phyloP scores from a whole-genome alignment of 176 grass and related monocot genomes.

The Triticum urartu region DNA sequence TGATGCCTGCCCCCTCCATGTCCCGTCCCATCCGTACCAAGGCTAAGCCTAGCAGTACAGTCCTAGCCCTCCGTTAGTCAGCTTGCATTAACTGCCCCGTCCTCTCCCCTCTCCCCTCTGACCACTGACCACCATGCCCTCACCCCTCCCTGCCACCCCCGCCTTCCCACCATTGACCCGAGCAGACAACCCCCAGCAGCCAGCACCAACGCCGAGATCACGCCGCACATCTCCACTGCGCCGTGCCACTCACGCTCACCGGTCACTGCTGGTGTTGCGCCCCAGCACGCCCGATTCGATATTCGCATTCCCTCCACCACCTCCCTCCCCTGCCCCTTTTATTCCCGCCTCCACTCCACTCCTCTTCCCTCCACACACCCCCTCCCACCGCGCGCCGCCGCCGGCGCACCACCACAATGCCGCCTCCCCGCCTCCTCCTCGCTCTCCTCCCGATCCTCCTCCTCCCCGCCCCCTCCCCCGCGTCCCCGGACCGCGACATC shows the following conservation, averaged over 20 bases:
- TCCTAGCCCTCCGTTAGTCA: background rate
- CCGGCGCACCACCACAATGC: slow-evolving; percentile 20
- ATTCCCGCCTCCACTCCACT: slow-evolving; percentile 2
- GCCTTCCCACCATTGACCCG: background rate
- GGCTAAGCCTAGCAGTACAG: background rate
- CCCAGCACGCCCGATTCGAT: background rate
- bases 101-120: background rate
- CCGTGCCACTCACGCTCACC: background rate
- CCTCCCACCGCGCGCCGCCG: slow-evolving; percentile 7
- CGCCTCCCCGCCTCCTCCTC: background rate
- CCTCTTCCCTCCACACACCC: slow-evolving; percentile 13
- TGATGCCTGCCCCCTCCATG: background rate
- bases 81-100: background rate
- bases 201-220: background rate
- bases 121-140: background rate
- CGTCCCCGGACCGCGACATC: slow-evolving; percentile 38
- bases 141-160: background rate
- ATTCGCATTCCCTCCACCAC: slow-evolving; percentile 11
- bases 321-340: background rate
- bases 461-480: background rate
- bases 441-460: background rate
- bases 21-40: background rate
- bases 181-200: background rate
- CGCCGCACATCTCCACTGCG: too few relatives aligned
- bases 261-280: background rate